Conservation (phyloP, 768 basidiomycete species). For the Thelephora ganbajun region DNA sequence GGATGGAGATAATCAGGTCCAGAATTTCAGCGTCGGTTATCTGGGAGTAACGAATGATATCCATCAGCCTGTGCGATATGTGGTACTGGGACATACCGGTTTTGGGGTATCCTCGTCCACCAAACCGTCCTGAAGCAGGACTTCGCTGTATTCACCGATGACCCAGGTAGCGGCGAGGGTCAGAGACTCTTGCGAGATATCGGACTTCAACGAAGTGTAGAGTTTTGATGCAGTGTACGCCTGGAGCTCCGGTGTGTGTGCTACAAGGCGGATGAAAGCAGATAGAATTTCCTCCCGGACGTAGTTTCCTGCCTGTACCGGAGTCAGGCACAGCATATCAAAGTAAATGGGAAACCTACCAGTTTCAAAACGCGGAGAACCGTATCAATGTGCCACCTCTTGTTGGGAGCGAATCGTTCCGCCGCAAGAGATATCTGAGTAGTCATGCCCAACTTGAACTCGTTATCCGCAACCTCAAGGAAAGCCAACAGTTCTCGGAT, state of each 20-base stretch:
- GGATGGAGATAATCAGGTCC: constrained; percentile 72
- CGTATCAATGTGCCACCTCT: constrained; percentile 98
- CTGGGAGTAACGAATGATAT: constrained; percentile 21
- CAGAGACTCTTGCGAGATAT: constrained; percentile 93
- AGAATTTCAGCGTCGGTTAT: constrained; percentile 72
- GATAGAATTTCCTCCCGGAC: constrained; percentile 94
- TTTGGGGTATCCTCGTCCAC: constrained; percentile 63
- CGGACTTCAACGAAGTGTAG: constrained; percentile 73
- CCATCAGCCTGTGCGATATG: background rate
- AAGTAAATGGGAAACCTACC: constrained; percentile 30
- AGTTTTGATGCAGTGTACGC: constrained; percentile 88
- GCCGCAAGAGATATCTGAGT: constrained; percentile 94
- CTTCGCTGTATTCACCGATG: constrained; percentile 91
- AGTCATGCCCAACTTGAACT: constrained; percentile 97
- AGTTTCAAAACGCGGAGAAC: constrained; percentile 84
- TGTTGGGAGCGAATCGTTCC: constrained; percentile 93
- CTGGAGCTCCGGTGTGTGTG: constrained; percentile 94
- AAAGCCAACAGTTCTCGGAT: constrained; percentile 89
- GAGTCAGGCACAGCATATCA: background rate
- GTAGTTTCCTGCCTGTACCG: constrained; percentile 82
- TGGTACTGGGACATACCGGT: constrained; percentile 26
- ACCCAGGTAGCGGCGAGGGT: constrained; percentile 92
- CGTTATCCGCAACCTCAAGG: constrained; percentile 95
- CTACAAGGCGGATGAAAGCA: constrained; percentile 88
- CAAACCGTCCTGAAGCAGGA: constrained; percentile 74